These are phyloP conservation scores for Metarhizium album DNA, from an alignment of 2,329 filamentous ascomycete species.

Conservation along the genomic window DNA sequence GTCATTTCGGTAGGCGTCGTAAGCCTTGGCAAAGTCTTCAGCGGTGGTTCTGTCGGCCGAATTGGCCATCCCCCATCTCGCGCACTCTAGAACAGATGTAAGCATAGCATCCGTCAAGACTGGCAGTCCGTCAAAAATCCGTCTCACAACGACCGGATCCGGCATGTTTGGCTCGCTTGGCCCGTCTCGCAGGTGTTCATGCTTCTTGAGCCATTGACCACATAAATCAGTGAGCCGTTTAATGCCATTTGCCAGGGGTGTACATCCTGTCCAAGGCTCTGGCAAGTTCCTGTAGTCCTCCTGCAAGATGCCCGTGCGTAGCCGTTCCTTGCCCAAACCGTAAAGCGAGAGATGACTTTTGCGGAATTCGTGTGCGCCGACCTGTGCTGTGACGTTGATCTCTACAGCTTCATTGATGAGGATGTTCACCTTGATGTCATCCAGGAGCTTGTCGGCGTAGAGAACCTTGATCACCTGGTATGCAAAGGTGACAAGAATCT, in stretches of 20 bases:
- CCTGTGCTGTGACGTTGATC: constrained; percentile 47
- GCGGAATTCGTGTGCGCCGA: constrained; percentile 59
- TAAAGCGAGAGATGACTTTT: constrained; percentile 58
- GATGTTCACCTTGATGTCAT: constrained; percentile 42
- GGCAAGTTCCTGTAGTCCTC: constrained; percentile 58
- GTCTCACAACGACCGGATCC: constrained; percentile 30
- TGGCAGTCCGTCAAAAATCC: constrained; percentile 38
- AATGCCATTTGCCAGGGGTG: constrained; percentile 49
- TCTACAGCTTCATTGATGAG: constrained; percentile 58
- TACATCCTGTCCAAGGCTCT: constrained; percentile 76
- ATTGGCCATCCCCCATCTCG: constrained; percentile 36
- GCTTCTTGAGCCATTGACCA: constrained; percentile 42
- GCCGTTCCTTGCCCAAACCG: constrained; percentile 56
- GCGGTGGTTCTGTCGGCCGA: constrained; percentile 27
- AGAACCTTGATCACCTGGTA: constrained; percentile 65
- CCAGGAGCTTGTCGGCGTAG: constrained; percentile 49
- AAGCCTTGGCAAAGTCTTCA: constrained; percentile 37
- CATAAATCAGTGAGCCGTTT: constrained; percentile 50
- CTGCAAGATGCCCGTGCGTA: constrained; percentile 54
- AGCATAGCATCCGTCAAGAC: constrained; percentile 44
- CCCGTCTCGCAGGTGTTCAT: constrained; percentile 24
- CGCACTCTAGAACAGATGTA: constrained; percentile 40
- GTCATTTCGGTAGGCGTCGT: constrained; percentile 38
- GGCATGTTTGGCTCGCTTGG: constrained; percentile 22
- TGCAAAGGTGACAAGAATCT: constrained; percentile 69